Evolutionary conservation across 73 alveolate species (phyloP), one percentile per base, ranked within the genome.

Genomic region (Stentor coeruleus): DNA sequence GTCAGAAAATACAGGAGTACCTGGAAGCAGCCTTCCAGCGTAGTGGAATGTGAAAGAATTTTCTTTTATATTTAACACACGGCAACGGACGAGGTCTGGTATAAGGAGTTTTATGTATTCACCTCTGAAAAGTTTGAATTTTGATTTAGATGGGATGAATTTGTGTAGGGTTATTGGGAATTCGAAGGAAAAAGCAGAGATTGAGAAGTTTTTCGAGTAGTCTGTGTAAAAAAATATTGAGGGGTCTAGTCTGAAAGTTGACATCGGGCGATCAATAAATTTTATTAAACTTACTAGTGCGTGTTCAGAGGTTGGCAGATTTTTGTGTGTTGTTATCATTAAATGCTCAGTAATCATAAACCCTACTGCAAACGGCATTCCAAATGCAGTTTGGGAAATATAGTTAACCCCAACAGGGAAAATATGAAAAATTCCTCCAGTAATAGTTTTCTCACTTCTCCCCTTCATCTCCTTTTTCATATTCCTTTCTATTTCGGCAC

Each of bases 381-480:
- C 79, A 33, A 28, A 66, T 2, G 49, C 79, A 26, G n/a, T 33
- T 14, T 20, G 33, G 11, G 79, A 33, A 40, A 20, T 66, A 33
- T 66, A 66, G 37, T 66, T 66, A 20, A 66, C 14, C 79, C 79
- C 79, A 33, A 66, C 37, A 26, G 49, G 49, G 37, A 20, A 31
- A 66, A 66, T 33, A 28, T 66, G 40, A 66, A 66, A 66, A 20
- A 66, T 66, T 40, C 42, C 79, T 49, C 28, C 6, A 49, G 66
- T 49, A 6, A n/a, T n/a, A n/a, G n/a, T n/a, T n/a, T n/a, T n/a
- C n/a, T n/a, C n/a, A n/a, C n/a, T n/a, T n/a, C n/a, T n/a, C n/a
- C n/a, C n/a, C n/a, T n/a, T n/a, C n/a, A n/a, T n/a, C n/a, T n/a
- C n/a, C n/a, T n/a, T n/a, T n/a, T n/a, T n/a, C n/a, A n/a, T n/a